Evolutionary conservation across 495 filamentous ascomycete species (phyloP).

Genomic region (Letharia lupina): DNA sequence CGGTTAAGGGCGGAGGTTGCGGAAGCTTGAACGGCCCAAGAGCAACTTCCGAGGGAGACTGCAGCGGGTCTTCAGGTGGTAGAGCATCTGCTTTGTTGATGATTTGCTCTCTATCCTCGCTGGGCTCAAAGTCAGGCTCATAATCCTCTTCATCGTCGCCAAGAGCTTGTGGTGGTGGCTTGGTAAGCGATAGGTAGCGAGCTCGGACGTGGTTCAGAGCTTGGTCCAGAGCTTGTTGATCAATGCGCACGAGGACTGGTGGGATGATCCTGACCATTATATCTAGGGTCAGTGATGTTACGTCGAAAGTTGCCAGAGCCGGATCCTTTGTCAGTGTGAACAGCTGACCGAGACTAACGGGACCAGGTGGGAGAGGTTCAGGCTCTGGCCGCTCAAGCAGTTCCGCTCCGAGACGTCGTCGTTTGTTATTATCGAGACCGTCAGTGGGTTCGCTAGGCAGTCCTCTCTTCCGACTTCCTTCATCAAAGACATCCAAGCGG

Average conservation of each 20-base stretch:
- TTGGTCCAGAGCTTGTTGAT: slow-evolving; percentile 53
- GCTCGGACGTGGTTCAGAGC: slow-evolving; percentile 55
- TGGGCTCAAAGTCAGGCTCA: slow-evolving; percentile 70
- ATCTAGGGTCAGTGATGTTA: slow-evolving; percentile 62
- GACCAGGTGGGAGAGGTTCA: slow-evolving; percentile 62
- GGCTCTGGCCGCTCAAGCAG: slow-evolving; percentile 45
- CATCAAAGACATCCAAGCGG: slow-evolving; percentile 66
- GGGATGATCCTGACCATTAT: slow-evolving; percentile 70
- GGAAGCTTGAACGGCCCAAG: slow-evolving; percentile 69
- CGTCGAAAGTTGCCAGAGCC: slow-evolving; percentile 70
- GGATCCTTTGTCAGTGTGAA: slow-evolving; percentile 75
- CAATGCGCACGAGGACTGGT: slow-evolving; percentile 55
- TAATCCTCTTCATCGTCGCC: slow-evolving; percentile 81
- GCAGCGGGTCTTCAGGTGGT: slow-evolving; percentile 42
- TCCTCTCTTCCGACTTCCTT: slow-evolving; percentile 65
- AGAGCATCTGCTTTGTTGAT: slow-evolving; percentile 60
- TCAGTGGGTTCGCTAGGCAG: slow-evolving; percentile 57
- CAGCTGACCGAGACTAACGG: slow-evolving; percentile 65
- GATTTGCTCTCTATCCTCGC: slow-evolving; percentile 64
- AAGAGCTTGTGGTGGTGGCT: slow-evolving; percentile 27
- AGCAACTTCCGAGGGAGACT: slow-evolving; percentile 46
- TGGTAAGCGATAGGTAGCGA: slow-evolving; percentile 39
- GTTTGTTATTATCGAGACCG: slow-evolving; percentile 59
- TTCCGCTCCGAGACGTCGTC: slow-evolving; percentile 56
- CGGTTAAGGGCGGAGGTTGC: slow-evolving; percentile 61